Conservation (phyloP, 176 grass and related monocot species). For the Avena sativa region DNA sequence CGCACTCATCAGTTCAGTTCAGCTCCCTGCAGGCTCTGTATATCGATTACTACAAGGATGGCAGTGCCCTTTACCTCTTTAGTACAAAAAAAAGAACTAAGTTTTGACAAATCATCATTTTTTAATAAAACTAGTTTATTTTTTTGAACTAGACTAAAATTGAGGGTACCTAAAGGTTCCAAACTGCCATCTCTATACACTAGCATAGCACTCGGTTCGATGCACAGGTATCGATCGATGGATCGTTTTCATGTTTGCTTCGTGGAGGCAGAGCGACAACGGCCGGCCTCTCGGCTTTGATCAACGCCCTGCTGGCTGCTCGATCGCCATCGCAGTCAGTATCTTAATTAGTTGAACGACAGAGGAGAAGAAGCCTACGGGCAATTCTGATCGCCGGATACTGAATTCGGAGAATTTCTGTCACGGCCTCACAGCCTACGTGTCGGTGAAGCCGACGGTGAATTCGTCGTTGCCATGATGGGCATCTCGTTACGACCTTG, state of each 20-base stretch:
- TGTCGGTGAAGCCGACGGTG: neutral
- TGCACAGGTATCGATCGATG: neutral
- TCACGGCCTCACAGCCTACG: no score
- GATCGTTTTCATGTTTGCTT: slow-evolving; percentile 44
- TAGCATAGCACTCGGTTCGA: neutral
- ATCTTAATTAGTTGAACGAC: neutral
- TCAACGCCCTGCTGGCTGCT: neutral
- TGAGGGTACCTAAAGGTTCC: no score
- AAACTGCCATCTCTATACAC: no score
- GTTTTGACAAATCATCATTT: no score
- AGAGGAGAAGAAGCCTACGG: neutral
- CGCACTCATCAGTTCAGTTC: neutral
- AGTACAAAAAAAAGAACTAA: no score
- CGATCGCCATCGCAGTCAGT: neutral
- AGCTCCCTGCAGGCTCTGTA: neutral
- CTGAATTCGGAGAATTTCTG: neutral
- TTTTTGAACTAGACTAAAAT: no score
- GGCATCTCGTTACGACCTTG: neutral
- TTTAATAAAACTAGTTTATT: no score
- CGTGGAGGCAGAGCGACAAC: slow-evolving; percentile 6
- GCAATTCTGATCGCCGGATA: neutral
- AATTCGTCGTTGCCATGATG: neutral
- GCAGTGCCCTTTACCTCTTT: no score
- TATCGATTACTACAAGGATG: neutral
- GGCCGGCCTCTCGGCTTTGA: neutral